Percentiles rank a stretch among this genome's conserved stretches.
These are phyloP conservation scores for Metschnikowia colocasiae DNA, from an alignment of 805 yeast species.

Conservation along the genomic window DNA sequence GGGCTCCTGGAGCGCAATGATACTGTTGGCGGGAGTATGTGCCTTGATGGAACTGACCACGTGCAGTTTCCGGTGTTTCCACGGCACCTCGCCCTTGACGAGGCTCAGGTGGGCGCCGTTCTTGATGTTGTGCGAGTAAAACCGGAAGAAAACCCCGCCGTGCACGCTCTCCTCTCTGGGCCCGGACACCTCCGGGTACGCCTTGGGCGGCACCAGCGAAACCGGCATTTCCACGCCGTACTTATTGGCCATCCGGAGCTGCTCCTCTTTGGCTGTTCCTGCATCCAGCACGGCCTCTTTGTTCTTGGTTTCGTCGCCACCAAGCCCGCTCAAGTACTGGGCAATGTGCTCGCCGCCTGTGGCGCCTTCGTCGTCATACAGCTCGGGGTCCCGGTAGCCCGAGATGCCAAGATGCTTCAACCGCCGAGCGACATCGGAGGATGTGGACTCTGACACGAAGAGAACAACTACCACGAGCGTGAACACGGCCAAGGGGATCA, in stretches of 20 bases:
- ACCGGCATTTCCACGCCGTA: not conserved
- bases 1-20: constrained; percentile 20
- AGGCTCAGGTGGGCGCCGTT: constrained; percentile 26
- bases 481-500: not conserved
- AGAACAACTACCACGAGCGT: not conserved
- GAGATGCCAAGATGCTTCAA: constrained; percentile 8
- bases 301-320: not conserved
- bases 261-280: not conserved
- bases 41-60: constrained; percentile 18
- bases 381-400: constrained; percentile 6
- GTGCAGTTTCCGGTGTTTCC: constrained; percentile 22
- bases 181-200: constrained; percentile 15
- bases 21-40: constrained; percentile 20
- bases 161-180: constrained; percentile 11
- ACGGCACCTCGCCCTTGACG: constrained; percentile 25
- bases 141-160: constrained; percentile 23
- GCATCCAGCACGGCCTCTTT: no score
- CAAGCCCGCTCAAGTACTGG: not conserved
- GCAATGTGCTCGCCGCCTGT: not conserved
- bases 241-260: not conserved
- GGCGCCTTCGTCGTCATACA: not conserved
- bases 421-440: constrained; percentile 15
- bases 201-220: not conserved
- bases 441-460: constrained; percentile 14
- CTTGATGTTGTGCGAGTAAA: constrained; percentile 37